These are phyloP conservation scores for Extremus antarcticus DNA, from an alignment of 495 filamentous ascomycete species.

Conservation along the genomic window DNA sequence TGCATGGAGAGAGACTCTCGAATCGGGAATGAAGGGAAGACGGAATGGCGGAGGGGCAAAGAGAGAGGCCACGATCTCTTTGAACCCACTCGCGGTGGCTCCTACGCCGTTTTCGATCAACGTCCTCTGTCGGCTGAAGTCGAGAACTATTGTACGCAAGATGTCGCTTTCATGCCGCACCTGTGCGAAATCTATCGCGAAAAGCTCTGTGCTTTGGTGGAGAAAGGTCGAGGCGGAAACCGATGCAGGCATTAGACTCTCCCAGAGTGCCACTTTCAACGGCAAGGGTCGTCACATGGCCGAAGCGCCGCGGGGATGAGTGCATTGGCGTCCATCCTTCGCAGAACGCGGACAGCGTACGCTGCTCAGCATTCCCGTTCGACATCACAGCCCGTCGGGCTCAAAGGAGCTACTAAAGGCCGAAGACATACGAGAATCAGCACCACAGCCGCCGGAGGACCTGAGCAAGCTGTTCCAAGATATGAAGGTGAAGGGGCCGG, in stretches of 20 bases:
- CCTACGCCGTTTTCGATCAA: constrained; percentile 39
- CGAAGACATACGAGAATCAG: no score
- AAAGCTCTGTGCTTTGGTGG: background rate
- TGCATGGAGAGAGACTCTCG: constrained; percentile 33
- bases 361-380: no score
- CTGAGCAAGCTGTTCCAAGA: no score
- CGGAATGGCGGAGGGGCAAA: background rate
- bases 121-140: constrained; percentile 38
- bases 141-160: constrained; percentile 37
- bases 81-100: constrained; percentile 28
- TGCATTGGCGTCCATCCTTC: background rate
- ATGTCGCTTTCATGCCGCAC: constrained; percentile 36
- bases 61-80: background rate
- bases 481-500: no score
- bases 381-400: no score
- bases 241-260: background rate
- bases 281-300: background rate
- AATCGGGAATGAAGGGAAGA: background rate
- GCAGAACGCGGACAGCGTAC: background rate
- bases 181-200: background rate
- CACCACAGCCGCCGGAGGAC: no score
- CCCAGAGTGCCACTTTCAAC: background rate
- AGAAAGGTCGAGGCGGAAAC: background rate
- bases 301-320: background rate
- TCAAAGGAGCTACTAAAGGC: no score